Conservation (phyloP, 2,329 filamentous ascomycete genomes). For the Hypoxylon sp. region DNA sequence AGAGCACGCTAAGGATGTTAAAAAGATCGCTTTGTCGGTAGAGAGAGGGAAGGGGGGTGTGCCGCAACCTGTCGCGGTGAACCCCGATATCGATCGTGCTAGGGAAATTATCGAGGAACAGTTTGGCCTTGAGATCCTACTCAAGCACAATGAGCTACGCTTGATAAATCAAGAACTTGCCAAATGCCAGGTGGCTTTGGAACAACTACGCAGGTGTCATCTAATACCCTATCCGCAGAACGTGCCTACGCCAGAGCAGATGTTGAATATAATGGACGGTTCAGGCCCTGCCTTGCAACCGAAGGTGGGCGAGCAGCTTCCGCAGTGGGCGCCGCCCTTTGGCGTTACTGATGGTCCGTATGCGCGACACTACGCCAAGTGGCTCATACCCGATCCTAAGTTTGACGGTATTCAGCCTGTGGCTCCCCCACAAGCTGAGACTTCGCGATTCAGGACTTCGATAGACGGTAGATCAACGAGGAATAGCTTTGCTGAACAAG, state of each 20-base stretch:
- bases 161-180: conserved; percentile 95
- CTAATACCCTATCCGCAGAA: conserved; percentile 88
- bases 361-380: conserved; percentile 91
- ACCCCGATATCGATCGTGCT: conserved; percentile 59
- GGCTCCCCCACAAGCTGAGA: conserved; percentile 53
- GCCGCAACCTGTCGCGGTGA: conserved; percentile 16
- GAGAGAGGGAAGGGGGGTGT: conserved; percentile 29
- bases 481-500: conserved; percentile 71
- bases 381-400: conserved; percentile 87
- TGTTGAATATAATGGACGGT: conserved; percentile 76
- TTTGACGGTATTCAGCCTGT: conserved; percentile 76
- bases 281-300: conserved; percentile 74
- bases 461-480: conserved; percentile 81
- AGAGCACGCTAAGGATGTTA: conserved; percentile 44
- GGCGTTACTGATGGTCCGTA: conserved; percentile 93
- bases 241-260: conserved; percentile 70
- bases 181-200: conserved; percentile 91
- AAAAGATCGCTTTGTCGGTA: conserved; percentile 43
- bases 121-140: conserved; percentile 87
- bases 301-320: conserved; percentile 69
- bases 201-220: conserved; percentile 91
- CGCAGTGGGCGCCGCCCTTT: conserved; percentile 84
- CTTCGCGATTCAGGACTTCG: conserved; percentile 55
- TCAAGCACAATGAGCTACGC: conserved; percentile 94
- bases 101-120: conserved; percentile 83